Percentiles rank a stretch among this genome's conserved stretches.
Conservation (phyloP, 108 stramenopile species). For the Nitzschia inconspicua region DNA sequence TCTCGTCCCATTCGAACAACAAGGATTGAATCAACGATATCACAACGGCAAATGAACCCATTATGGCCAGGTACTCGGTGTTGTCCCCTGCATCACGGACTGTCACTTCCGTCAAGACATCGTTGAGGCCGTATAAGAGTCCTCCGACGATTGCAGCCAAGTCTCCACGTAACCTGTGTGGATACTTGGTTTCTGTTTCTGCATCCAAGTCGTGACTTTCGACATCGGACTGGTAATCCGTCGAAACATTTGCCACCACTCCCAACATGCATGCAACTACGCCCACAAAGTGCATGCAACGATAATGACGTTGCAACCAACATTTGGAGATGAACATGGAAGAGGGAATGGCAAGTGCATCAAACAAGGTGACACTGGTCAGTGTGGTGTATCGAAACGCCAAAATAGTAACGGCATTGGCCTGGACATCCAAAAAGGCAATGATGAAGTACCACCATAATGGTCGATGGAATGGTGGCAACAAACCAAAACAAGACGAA, state of each 20-base stretch:
- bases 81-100: constrained; percentile 43
- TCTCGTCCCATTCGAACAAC: constrained; percentile 57
- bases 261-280: constrained; percentile 83
- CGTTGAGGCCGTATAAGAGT: constrained; percentile 83
- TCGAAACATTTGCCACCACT: constrained; percentile 67
- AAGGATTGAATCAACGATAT: constrained; percentile 64
- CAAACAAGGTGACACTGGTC: constrained; percentile 88
- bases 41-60: constrained; percentile 81
- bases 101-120: constrained; percentile 72
- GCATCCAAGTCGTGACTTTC: neutral
- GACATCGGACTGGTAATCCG: constrained; percentile 68
- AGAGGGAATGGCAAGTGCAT: constrained; percentile 91
- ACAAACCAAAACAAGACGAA: constrained; percentile 11
- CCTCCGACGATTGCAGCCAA: constrained; percentile 85
- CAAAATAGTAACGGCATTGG: constrained; percentile 83
- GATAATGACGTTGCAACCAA: constrained; percentile 65
- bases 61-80: constrained; percentile 78
- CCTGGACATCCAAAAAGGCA: constrained; percentile 89
- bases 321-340: constrained; percentile 84
- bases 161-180: constrained; percentile 80
- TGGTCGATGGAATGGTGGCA: constrained; percentile 37
- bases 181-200: constrained; percentile 35
- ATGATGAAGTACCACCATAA: constrained; percentile 54
- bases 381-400: constrained; percentile 93
- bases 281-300: constrained; percentile 64